Evolutionary conservation across 441 rosid species (phyloP), one percentile per base, ranked within the genome.

Genomic region (Kokia cookei): DNA sequence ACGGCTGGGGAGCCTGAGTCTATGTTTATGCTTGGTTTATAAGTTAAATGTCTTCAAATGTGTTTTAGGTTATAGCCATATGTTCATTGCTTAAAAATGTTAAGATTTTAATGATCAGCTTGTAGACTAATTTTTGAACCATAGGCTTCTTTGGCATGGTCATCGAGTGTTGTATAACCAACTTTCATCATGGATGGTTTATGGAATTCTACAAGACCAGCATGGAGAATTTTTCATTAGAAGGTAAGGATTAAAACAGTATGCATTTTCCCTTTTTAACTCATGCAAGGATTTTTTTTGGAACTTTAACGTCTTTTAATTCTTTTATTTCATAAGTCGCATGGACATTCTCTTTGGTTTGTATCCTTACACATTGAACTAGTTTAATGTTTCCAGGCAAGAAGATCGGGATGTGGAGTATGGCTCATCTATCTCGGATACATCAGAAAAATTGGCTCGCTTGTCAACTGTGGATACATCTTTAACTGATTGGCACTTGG

Each of bases 141-240:
- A 57, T 81, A 95, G 98, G 90, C 98, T 95, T 84, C 95, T 91
- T 82, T 95, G 99, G 99, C 97, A 95, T 67, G 98, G 96, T 73
- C 98, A 93, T 82, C 98, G 91, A 78, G 95, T 95, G 72, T 81
- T 95, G 91, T 93, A 91, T 81, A 93, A 89, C 82, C 99, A 93
- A 77, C 98, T 95, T 72, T 97, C 97, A 0, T 86, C 97, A 66
- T 93, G 98, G 99, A 88, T 91, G 94, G 90, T 95, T 71, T 93
- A 93, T 84, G 99, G 99, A 76, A 93, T 95, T 84, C 94, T 91
- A 79, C 97, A 95, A 82, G 99, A 93, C 82, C 93, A 91, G 78
- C 93, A 93, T 83, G 90, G 84, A 73, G 99, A 95, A 81, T 93
- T 95, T 85, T 91, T 93, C 78, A 87, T 93, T 62, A 82, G 87